Evolutionary conservation across 306 rosid species (phyloP).

Genomic region (Prunus salicina): DNA sequence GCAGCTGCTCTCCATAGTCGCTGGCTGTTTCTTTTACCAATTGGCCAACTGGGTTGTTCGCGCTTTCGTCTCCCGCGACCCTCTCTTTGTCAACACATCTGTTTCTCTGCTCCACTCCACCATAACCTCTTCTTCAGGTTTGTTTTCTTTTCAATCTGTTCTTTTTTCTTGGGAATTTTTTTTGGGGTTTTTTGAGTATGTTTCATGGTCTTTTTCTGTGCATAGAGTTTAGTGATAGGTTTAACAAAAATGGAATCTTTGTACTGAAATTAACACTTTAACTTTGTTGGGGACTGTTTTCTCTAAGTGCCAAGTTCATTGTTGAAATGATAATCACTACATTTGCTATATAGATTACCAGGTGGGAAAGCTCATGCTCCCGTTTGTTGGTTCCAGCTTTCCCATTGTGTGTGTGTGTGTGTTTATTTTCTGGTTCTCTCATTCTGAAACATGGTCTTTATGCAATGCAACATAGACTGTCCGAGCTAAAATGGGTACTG

Average conservation of each 20-base stretch:
- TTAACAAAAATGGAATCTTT: neutral
- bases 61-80: conserved; percentile 42
- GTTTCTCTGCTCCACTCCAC: conserved; percentile 86
- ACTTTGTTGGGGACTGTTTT: neutral
- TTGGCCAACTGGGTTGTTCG: conserved; percentile 54
- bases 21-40: conserved; percentile 64
- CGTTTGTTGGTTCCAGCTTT: neutral
- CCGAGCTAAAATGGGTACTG: neutral
- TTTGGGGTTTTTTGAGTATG: neutral
- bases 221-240: neutral
- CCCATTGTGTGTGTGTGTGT: neutral
- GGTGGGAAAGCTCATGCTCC: neutral
- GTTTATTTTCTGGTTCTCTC: neutral
- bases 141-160: neutral
- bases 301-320: neutral
- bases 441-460: neutral
- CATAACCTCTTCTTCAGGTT: conserved; percentile 77
- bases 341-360: neutral
- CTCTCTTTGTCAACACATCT: conserved; percentile 76
- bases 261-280: neutral
- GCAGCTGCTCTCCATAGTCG: conserved; percentile 49
- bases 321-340: neutral
- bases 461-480: neutral
- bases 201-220: neutral
- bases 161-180: neutral